Percentiles rank a stretch among this genome's conserved stretches.
Evolutionary conservation across 345 rosid genomes (phyloP).

Genomic region (Gossypium australe): DNA sequence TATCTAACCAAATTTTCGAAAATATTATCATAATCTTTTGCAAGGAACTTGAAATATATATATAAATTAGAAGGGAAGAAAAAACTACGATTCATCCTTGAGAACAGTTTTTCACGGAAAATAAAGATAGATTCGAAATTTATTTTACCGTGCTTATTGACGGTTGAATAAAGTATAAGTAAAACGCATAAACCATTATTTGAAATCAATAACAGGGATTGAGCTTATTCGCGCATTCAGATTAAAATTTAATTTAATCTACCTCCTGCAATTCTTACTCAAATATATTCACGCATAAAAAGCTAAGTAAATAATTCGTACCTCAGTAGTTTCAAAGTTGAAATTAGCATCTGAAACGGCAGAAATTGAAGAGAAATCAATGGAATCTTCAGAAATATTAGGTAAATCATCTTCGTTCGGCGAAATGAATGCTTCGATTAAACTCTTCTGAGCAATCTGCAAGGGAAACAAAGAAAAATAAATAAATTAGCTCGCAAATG

Average conservation of each 20-base stretch:
- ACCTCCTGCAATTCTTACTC: neutral
- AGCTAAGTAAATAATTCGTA: neutral
- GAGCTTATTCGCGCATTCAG: neutral
- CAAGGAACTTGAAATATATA: neutral
- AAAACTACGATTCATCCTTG: neutral
- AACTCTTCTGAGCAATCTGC: slow-evolving; percentile 5
- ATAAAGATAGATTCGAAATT: neutral
- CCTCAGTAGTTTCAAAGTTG: neutral
- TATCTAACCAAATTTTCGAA: neutral
- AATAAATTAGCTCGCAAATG: neutral
- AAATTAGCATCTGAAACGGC: slow-evolving; percentile 4
- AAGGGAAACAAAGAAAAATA: neutral
- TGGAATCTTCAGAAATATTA: neutral
- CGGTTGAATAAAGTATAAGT: neutral
- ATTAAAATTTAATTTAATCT: neutral
- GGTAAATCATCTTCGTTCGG: neutral
- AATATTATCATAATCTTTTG: neutral
- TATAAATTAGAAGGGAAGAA: neutral
- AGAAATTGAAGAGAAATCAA: slow-evolving; percentile 8
- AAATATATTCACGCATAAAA: neutral
- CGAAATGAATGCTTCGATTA: neutral
- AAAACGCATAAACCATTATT: neutral
- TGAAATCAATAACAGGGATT: neutral
- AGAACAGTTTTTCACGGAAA: neutral
- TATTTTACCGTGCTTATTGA: neutral